Evolutionary conservation across 192 early-diverging fungal species (phyloP), one percentile per base, ranked within the genome.

Genomic region (Coemansia sp.): DNA sequence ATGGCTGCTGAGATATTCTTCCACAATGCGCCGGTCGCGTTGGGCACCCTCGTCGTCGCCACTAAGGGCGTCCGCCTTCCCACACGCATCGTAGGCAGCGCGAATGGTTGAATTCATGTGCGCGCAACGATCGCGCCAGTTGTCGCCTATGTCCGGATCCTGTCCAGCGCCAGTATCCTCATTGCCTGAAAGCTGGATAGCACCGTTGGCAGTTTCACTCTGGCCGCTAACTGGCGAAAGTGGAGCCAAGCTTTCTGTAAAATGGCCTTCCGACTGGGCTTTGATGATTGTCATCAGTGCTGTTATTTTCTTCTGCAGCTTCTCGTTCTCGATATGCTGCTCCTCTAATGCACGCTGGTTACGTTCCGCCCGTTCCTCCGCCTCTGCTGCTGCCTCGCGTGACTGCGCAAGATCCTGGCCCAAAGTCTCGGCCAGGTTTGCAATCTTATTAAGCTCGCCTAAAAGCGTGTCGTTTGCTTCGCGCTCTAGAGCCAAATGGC

Each of bases 391-490:
- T n/a, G 36, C 22, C 0, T 21, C 54, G 1, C 36, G 31, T 31
- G 36, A 33, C 25, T 55, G n/a, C 0, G 25, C 64, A 6, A 70
- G 46, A 23, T 73, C 63, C 0, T 25, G 39, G 17, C 42, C 62
- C n/a, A 51, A 51, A 9, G 50, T n/a, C 42, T 67, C 39, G 19
- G 53, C 29, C 14, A 25, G 29, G 0, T 27, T 25, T 5, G 62
- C 57, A 57, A 68, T 66, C 0, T 51, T 36, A 20, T 68, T 67
- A 7, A 74, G 10, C n/a, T 68, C 62, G 0, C 31, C 39, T 1
- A 80, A 22, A 6, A 80, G 72, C 54, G 57, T 54, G 4, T 66
- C n/a, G 58, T 71, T 70, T 24, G 54, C 53, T 42, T 65, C 57
- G 24, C 63, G 68, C 59, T 68, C 68, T 6, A 62, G 23, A 1